A percentile compares a stretch with the other conserved stretches of the same genome.
Evolutionary conservation across 805 yeast genomes (phyloP).

Genomic region (Zygoascus flipseniorum): DNA sequence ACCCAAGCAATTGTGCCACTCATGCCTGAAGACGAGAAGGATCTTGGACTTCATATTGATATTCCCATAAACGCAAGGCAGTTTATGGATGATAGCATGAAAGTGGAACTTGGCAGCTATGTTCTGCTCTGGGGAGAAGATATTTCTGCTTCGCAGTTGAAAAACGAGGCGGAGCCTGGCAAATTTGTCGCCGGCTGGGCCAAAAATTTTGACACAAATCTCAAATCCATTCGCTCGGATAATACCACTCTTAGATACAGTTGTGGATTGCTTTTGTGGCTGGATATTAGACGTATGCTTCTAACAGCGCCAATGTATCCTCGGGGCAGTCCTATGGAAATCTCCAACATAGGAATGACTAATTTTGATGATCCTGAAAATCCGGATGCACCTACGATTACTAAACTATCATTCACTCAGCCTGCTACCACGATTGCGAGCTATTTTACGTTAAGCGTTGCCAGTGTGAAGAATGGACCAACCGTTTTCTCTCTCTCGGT

Average conservation of each 20-base stretch:
- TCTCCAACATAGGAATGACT: constrained; percentile 5
- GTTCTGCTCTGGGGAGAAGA: neutral
- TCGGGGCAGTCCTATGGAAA: neutral
- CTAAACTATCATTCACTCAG: constrained; percentile 3
- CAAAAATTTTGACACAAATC: neutral
- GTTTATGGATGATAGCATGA: neutral
- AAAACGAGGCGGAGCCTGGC: no score
- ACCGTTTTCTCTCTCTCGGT: constrained; percentile 1
- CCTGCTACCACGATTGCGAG: constrained; percentile 1
- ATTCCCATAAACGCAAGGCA: neutral
- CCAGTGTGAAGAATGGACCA: constrained; percentile 2
- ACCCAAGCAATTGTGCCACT: neutral
- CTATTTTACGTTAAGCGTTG: constrained; percentile 3
- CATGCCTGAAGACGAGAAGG: neutral
- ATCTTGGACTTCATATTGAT: neutral
- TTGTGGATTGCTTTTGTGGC: neutral
- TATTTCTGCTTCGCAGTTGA: neutral
- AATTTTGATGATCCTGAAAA: neutral
- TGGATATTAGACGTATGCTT: neutral
- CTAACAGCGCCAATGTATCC: neutral
- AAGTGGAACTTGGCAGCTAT: neutral
- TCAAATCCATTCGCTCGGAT: neutral
- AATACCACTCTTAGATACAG: neutral
- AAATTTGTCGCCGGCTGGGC: no score
- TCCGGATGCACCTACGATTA: neutral